phyloP scores from a whole-genome alignment of 2,329 filamentous ascomycete genomes.

The Pyricularia sp. region DNA sequence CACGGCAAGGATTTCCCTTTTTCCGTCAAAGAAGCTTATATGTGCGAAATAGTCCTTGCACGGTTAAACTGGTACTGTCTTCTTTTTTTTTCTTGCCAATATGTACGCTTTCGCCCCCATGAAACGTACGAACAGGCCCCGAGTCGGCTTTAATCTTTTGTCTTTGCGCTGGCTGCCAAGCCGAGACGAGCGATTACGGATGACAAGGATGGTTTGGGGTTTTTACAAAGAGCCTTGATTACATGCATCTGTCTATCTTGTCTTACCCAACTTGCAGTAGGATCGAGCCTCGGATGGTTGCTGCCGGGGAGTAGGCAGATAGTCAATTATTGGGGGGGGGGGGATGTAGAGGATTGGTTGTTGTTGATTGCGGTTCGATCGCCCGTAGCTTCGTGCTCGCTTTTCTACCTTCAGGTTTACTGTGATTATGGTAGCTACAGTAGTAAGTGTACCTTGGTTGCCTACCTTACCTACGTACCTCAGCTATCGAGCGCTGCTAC shows the following conservation, averaged over 20 bases:
- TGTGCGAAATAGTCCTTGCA: neutral
- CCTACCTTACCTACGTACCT: neutral
- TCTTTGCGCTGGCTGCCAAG: neutral
- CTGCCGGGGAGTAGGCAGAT: neutral
- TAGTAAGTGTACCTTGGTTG: too few species aligned
- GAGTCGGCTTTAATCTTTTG: neutral
- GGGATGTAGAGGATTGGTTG: neutral
- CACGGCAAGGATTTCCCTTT: neutral
- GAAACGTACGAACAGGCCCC: neutral
- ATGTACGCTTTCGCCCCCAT: neutral
- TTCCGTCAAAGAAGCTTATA: neutral
- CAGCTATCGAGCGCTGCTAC: neutral
- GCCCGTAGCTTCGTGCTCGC: neutral
- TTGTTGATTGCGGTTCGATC: neutral
- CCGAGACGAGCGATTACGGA: neutral
- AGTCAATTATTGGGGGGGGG: too few species aligned
- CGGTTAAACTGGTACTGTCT: neutral
- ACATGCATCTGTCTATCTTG: neutral
- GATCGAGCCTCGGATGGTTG: neutral
- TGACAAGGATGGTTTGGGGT: neutral
- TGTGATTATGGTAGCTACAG: too few species aligned
- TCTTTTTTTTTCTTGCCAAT: neutral
- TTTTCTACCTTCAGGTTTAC: neutral
- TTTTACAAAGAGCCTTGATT: neutral
- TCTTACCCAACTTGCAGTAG: neutral